Evolutionary conservation across 129 eudicot species (phyloP).

Genomic region (Arctium minus): DNA sequence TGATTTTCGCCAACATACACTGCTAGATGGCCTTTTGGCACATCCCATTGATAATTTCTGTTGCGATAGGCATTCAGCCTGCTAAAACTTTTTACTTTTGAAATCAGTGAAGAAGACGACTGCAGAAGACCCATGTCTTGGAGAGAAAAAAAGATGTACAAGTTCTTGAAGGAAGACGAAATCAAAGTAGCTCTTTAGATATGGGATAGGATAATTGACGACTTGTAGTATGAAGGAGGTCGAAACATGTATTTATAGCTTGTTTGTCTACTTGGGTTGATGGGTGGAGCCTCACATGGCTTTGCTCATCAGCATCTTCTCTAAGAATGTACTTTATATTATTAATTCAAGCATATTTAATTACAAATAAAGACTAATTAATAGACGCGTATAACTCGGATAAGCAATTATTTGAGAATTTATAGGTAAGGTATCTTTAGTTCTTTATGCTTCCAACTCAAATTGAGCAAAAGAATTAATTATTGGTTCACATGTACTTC

Average conservation of each 20-base stretch:
- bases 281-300: conserved; percentile 6
- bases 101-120: background rate
- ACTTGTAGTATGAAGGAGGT: background rate
- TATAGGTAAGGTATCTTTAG: background rate
- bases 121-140: background rate
- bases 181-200: background rate
- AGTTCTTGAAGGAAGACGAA: background rate
- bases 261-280: background rate
- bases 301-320: background rate
- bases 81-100: background rate
- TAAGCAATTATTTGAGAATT: background rate
- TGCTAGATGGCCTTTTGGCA: conserved; percentile 18
- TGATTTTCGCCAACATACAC: conserved; percentile 15
- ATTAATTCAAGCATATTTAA: background rate
- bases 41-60: conserved; percentile 8
- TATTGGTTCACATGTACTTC: background rate
- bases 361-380: background rate
- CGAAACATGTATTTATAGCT: background rate
- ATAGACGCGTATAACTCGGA: conserved; percentile 7
- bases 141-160: background rate
- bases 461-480: background rate
- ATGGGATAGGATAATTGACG: background rate
- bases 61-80: background rate
- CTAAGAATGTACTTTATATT: background rate
- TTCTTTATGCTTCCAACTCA: background rate